These are phyloP conservation scores for Catunica adiposa DNA, from an alignment of 2,329 filamentous ascomycete species.

Conservation along the genomic window DNA sequence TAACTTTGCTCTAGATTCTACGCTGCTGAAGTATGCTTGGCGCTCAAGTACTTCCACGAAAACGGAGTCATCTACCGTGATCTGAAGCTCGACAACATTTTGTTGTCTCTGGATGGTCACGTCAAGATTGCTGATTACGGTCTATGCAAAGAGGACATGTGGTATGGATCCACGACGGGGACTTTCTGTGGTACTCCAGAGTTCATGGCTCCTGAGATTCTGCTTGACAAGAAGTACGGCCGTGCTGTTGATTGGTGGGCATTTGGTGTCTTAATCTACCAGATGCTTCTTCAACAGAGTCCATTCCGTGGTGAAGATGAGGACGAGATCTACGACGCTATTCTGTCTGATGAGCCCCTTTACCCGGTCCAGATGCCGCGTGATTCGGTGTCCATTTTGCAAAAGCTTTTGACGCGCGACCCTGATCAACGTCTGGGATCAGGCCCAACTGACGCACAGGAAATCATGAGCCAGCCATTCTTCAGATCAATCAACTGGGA, in stretches of 20 bases:
- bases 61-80: conserved; percentile 98
- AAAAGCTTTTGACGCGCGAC: conserved; percentile 91
- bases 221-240: conserved; percentile 96
- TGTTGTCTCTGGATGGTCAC: conserved; percentile 85
- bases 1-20: conserved; percentile 44
- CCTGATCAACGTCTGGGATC: conserved; percentile 85
- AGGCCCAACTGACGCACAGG: conserved; percentile 90
- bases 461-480: conserved; percentile 98
- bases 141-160: conserved; percentile 99
- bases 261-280: conserved; percentile 96
- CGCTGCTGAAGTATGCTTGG: conserved; percentile 89
- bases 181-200: conserved; percentile 99
- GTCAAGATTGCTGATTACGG: conserved; percentile 98
- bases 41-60: conserved; percentile 97
- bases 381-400: conserved; percentile 91
- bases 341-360: conserved; percentile 88
- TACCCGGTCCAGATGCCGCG: conserved; percentile 98
- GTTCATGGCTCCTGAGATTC: conserved; percentile 98
- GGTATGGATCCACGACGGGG: conserved; percentile 91
- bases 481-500: conserved; percentile 98
- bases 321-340: conserved; percentile 97
- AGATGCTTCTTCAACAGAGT: conserved; percentile 97
- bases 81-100: conserved; percentile 82
- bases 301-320: conserved; percentile 98
- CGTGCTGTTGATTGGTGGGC: conserved; percentile 99